A percentile compares a stretch with the other conserved stretches of the same genome.
Conservation (phyloP, 139 green algal genomes). For the Limnomonas spitsbergensis region DNA sequence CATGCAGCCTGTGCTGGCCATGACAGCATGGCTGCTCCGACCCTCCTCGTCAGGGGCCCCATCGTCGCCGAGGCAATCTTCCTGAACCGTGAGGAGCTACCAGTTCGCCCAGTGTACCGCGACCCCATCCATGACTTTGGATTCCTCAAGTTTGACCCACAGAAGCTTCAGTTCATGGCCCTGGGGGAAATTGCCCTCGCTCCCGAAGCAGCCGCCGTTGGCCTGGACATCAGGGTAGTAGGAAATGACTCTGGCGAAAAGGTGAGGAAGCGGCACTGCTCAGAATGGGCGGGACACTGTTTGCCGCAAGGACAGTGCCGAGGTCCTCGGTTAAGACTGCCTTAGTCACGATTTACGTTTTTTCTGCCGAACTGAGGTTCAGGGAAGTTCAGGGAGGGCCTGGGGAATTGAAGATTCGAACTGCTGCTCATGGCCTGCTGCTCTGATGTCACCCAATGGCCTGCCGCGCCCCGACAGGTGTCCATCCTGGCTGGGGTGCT, state of each 20-base stretch:
- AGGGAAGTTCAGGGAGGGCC: no score
- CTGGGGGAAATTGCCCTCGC: conserved; percentile 66
- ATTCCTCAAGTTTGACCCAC: conserved; percentile 79
- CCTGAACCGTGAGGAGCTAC: conserved; percentile 84
- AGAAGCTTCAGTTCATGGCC: conserved; percentile 38
- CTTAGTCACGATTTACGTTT: no score
- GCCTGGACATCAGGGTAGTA: conserved; percentile 86
- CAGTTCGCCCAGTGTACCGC: conserved; percentile 61
- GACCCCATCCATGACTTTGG: conserved; percentile 80
- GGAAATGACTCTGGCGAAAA: conserved; percentile 91
- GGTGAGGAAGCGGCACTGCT: conserved; percentile 21
- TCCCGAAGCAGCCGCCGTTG: conserved; percentile 75
- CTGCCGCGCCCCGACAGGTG: conserved; percentile 40
- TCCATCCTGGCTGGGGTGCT: conserved; percentile 87
- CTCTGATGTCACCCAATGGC: no score
- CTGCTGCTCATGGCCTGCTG: no score
- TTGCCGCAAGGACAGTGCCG: neutral
- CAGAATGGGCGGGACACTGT: conserved; percentile 22
- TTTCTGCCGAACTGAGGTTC: no score
- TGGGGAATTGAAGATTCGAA: no score
- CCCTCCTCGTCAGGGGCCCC: conserved; percentile 37
- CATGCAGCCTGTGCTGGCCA: no score
- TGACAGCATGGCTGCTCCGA: neutral
- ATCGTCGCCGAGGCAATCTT: conserved; percentile 89
- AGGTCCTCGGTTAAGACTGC: no score